Evolutionary conservation across 805 yeast species (phyloP).

Genomic region (Limtongozyma cylindracea): DNA sequence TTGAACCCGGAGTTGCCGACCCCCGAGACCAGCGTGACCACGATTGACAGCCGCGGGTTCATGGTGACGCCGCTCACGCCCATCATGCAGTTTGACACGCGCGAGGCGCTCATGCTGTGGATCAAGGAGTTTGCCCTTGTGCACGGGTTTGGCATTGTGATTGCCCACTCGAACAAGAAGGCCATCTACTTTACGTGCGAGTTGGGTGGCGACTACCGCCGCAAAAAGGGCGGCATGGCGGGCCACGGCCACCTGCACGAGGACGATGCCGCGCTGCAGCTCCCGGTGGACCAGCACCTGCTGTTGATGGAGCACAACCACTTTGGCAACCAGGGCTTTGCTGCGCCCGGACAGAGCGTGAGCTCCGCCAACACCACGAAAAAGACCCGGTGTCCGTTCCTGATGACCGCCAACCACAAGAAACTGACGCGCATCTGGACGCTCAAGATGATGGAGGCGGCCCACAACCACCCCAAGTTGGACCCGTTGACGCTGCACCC

Average conservation of each 20-base stretch:
- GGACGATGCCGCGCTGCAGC: constrained; percentile 4
- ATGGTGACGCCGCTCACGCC: no score
- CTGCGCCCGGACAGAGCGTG: constrained; percentile 10
- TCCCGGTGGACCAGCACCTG: constrained; percentile 6
- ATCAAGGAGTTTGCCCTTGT: constrained; percentile 29
- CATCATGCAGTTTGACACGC: constrained; percentile 19
- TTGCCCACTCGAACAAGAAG: constrained; percentile 30
- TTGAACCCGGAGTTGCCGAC: no score
- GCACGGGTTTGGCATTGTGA: constrained; percentile 32
- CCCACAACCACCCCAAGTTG: constrained; percentile 31
- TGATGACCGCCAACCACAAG: constrained; percentile 30
- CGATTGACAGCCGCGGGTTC: no score
- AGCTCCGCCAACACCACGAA: constrained; percentile 18
- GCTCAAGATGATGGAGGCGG: constrained; percentile 24
- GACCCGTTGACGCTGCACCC: constrained; percentile 30
- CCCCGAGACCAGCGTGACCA: no score
- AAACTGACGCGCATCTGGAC: constrained; percentile 25
- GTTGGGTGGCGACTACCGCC: constrained; percentile 28
- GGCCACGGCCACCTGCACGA: constrained; percentile 5
- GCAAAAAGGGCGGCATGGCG: constrained; percentile 17
- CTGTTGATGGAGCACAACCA: no score
- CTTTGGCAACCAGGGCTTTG: no score
- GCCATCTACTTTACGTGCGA: constrained; percentile 36
- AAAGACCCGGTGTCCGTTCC: constrained; percentile 27
- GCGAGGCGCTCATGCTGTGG: constrained; percentile 24